Evolutionary conservation across 2,329 filamentous ascomycete species (phyloP), one percentile per base, ranked within the genome.

Genomic region (Curvularia eragrostidis): DNA sequence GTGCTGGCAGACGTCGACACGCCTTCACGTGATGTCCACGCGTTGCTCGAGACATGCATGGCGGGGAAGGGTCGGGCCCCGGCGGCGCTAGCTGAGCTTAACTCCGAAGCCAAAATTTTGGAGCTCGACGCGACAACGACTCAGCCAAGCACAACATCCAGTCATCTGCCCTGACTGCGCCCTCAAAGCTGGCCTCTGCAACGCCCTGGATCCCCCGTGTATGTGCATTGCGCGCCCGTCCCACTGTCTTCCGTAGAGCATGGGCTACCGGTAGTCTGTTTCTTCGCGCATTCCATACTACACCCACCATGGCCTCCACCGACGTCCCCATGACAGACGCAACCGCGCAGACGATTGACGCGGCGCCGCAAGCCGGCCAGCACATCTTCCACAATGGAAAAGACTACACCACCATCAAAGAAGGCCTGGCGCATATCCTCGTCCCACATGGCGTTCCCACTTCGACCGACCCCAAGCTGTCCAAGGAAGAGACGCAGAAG

Each of bases 361-460:
- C 67, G 28, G 50, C 53, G 3, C 75, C 75, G 7, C 52, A 63
- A 42, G 67, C 61, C 9, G 75, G 68, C 12, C 75, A 77, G 57
- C 63, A 49, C 21, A 69, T 79, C 38, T 66, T 54, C 26, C 81
- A 87, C 67, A 73, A 81, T 39, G 84, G 79, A 12, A 83, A 81
- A 52, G 75, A 81, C 55, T 89, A 86, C 68, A 84, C 82, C 24
- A 85, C 86, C 0, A 81, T 90, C 55, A 85, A 85, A 58, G 89
- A 91, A 76, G 89, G 89, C 5, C 76, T 84, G n/a, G 89, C 88
- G 36, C 82, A 87, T 63, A 89, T 91, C 57, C 80, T 91, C 12
- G 84, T 88, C 12, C 87, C 87, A 1, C 80, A 80, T 32, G 78
- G 79, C 28, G 79, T 79, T 12, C 77, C 81, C n/a, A 81, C 78